Evolutionary conservation across 2,329 filamentous ascomycete species (phyloP).

Genomic region (Penicillium sp.): DNA sequence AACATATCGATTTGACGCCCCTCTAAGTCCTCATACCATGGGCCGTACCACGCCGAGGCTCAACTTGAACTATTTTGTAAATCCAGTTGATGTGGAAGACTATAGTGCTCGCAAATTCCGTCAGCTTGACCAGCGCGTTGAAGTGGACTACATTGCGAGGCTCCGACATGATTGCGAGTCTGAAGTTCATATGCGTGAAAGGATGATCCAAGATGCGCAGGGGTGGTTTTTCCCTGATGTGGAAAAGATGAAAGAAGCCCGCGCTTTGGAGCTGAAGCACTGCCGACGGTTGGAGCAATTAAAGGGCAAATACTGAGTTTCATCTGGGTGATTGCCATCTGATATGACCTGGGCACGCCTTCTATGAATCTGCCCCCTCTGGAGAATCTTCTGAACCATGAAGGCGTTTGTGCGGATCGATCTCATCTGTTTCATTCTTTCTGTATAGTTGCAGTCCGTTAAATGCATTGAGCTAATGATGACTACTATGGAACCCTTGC

Average conservation of each 20-base stretch:
- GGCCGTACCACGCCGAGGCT: conserved; percentile 65
- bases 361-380: no score
- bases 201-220: conserved; percentile 68
- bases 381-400: conserved; percentile 8
- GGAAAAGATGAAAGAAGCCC: conserved; percentile 69
- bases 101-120: conserved; percentile 64
- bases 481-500: neutral
- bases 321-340: neutral
- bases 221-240: conserved; percentile 83
- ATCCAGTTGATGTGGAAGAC: conserved; percentile 68
- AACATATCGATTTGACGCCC: conserved; percentile 66
- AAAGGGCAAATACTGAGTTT: conserved; percentile 33
- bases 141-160: conserved; percentile 62
- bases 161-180: conserved; percentile 67
- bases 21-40: conserved; percentile 65
- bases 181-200: conserved; percentile 61
- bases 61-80: conserved; percentile 76
- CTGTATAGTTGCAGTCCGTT: conserved; percentile 9
- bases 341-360: no score
- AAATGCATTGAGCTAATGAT: conserved; percentile 10
- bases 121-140: conserved; percentile 71
- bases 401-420: conserved; percentile 11
- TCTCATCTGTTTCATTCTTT: conserved; percentile 1
- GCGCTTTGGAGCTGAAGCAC: conserved; percentile 53
- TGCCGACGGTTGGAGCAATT: conserved; percentile 53